A percentile compares a stretch with the other conserved stretches of the same genome.
Conservation (phyloP, 2,329 filamentous ascomycete species). For the Aspergillus ochraceoroseus region DNA sequence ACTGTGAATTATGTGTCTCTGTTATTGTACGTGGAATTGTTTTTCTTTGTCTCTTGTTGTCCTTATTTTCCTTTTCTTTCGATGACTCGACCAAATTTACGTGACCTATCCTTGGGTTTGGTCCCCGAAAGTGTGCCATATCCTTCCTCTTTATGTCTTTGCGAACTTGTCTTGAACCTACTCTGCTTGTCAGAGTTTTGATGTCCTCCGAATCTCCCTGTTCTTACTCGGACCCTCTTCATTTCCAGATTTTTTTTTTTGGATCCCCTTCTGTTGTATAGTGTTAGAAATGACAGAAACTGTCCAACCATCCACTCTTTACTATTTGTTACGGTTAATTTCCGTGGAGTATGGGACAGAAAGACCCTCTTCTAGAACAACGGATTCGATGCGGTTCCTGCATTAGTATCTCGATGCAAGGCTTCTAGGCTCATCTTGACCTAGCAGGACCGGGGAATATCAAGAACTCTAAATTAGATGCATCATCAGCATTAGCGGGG, state of each 20-base stretch:
- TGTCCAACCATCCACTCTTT: too few species aligned
- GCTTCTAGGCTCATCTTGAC: too few species aligned
- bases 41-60: constrained; percentile 14
- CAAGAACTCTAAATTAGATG: too few species aligned
- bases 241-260: constrained; percentile 5
- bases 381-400: constrained; percentile 9
- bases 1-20: constrained; percentile 18
- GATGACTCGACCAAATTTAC: constrained; percentile 20
- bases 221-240: constrained; percentile 6
- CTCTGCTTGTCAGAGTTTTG: constrained; percentile 18
- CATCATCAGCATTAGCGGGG: too few species aligned
- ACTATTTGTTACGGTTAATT: too few species aligned
- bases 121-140: constrained; percentile 24
- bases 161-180: constrained; percentile 8
- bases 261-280: constrained; percentile 3
- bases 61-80: constrained; percentile 14
- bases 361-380: too few species aligned
- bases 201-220: constrained; percentile 7
- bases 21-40: constrained; percentile 23
- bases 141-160: constrained; percentile 14
- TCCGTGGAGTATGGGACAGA: too few species aligned
- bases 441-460: too few species aligned
- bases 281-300: constrained; percentile 2
- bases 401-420: constrained; percentile 8
- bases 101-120: constrained; percentile 24